Evolutionary conservation across 2,329 filamentous ascomycete species (phyloP).

Genomic region (Aspergillus neoniger): DNA sequence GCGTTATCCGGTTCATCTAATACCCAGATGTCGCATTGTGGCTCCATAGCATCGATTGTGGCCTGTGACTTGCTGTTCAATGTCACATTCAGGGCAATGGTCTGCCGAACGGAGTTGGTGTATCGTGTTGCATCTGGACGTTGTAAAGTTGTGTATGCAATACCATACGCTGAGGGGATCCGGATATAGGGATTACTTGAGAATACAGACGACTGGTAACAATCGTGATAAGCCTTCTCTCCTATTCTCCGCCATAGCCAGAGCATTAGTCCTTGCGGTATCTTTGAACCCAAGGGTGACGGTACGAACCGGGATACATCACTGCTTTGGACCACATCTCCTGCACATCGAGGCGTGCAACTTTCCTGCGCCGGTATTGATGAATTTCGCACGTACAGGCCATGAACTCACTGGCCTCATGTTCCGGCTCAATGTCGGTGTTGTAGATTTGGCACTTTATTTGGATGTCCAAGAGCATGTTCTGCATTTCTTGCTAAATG

Average conservation of each 20-base stretch:
- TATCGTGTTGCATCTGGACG: not conserved
- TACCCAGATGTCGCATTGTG: constrained; percentile 4
- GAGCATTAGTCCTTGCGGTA: not conserved
- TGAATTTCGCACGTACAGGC: constrained; percentile 1
- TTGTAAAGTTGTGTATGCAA: not conserved
- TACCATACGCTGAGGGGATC: not conserved
- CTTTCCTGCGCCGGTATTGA: not conserved
- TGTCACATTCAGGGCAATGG: not conserved
- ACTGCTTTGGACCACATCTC: constrained; percentile 10
- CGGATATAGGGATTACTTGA: constrained; percentile 1
- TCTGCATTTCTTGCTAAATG: constrained; percentile 8
- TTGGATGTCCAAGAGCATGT: not conserved
- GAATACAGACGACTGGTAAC: not conserved
- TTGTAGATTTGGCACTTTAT: not conserved
- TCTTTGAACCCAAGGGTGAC: not conserved
- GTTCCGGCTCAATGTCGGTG: constrained; percentile 11
- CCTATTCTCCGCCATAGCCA: not conserved
- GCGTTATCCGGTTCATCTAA: not conserved
- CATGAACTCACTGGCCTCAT: not conserved
- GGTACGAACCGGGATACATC: constrained; percentile 6
- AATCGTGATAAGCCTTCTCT: constrained; percentile 7
- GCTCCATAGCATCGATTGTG: not conserved
- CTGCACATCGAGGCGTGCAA: not conserved
- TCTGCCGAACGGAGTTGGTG: not conserved
- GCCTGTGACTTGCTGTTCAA: constrained; percentile 2